Base-by-base conservation (phyloP, 140 eudicot genomes). In the Ambrosia hybrid region DNA sequence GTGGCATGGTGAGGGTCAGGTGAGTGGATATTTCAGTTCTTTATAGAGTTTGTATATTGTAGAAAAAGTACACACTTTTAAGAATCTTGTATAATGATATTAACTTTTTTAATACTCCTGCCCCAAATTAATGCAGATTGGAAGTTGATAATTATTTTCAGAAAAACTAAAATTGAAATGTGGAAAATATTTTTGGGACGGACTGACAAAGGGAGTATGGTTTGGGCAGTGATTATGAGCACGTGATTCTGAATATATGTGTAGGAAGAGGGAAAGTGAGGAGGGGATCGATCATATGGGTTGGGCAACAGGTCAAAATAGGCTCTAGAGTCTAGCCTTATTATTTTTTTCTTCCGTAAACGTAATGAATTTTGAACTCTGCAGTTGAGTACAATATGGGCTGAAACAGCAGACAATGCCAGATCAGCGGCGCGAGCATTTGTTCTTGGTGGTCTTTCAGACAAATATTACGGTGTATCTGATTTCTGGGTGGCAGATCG, bases 361-460 rank as follows among this genome's bases (percentile, higher is more conserved):
- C 30, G 30, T 21, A 21, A 71, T 57, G 65, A 65, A 48, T 68
- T 15, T 73, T n/a, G 7, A 62, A 34, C 59, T 56, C 75, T 83
- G 33, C 80, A 92, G 98, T 73, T 93, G 82, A 90, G 96, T 79
- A 93, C 98, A 13, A 90, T 89, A 57, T 93, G 93, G 98, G 93
- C 97, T 17, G 88, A 84, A 72, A 77, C 97, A 16, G 81, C 91
- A 38, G 91, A 93, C 72, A 85, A 81, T 71, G 98, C 98, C 51
- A 83, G 98, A 83, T 84, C 91, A 74, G 96, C 93, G 14, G 98
- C 98, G 57, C 90, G 98, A 2, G 67, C 82, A 9, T 65, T 90
- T 41, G 91, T 93, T 81, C 91, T 93, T 75, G 93, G 91, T 84
- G 98, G 97, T 78, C 91, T 89, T 57, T 85, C 95, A 16, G 91